phyloP scores from a whole-genome alignment of 305 asterid species.

The Solanum chacoense region DNA sequence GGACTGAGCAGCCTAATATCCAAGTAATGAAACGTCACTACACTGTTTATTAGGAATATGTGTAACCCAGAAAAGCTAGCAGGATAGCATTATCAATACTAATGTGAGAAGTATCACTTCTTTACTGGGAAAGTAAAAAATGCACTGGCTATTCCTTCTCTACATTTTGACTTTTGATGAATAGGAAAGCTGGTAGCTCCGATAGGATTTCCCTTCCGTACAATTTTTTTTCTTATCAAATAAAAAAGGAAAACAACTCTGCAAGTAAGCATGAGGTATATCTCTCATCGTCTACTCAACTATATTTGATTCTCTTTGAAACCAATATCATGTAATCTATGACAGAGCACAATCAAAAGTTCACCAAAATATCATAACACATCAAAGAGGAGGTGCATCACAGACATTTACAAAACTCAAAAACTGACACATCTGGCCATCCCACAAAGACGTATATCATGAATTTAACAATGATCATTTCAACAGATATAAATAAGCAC shows the following conservation, averaged over 20 bases:
- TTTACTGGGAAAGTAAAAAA: neutral
- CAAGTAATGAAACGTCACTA: neutral
- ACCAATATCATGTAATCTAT: neutral
- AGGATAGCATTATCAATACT: neutral
- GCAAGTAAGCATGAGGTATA: neutral
- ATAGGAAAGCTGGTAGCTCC: neutral
- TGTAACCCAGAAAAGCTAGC: neutral
- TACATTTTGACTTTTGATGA: neutral
- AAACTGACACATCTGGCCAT: neutral
- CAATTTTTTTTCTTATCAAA: neutral
- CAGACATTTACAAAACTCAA: neutral
- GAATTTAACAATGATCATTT: neutral
- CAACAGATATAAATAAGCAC: neutral
- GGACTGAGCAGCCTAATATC: constrained; percentile 58
- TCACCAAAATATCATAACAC: neutral
- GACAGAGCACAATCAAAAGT: neutral
- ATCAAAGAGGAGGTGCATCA: neutral
- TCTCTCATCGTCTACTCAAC: neutral
- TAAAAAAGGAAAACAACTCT: neutral
- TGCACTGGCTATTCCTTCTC: neutral
- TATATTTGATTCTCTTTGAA: neutral
- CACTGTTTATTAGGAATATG: neutral
- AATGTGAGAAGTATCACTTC: neutral
- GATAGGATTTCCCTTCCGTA: neutral
- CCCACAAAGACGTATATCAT: neutral